Evolutionary conservation across 257 asterid genomes (phyloP).

Genomic region (Fraxinus quadrangulata): DNA sequence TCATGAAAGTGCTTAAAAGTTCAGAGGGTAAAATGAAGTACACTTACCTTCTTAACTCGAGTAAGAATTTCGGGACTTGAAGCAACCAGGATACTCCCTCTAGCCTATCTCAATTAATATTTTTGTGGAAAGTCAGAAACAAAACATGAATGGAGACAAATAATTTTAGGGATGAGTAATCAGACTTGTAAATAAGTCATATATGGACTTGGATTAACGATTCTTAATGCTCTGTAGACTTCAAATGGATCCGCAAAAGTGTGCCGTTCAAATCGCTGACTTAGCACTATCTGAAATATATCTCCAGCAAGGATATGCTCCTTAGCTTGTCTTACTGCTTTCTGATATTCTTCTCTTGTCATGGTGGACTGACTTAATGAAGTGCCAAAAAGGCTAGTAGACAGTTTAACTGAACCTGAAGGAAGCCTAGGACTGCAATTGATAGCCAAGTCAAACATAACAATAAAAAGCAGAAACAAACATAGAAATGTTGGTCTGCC

Average conservation of each 20-base stretch:
- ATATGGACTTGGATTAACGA: slow-evolving; percentile 97
- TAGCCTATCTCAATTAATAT: slow-evolving; percentile 57
- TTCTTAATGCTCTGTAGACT: slow-evolving; percentile 92
- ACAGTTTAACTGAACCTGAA: slow-evolving; percentile 73
- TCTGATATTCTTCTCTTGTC: slow-evolving; percentile 70
- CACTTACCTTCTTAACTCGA: slow-evolving; percentile 75
- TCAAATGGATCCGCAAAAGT: slow-evolving; percentile 99
- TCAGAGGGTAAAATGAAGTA: slow-evolving; percentile 4
- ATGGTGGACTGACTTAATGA: slow-evolving; percentile 67
- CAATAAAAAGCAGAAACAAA: slow-evolving; percentile 15
- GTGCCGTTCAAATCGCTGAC: slow-evolving; percentile 94
- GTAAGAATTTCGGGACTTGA: slow-evolving; percentile 99
- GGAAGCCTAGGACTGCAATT: slow-evolving; percentile 75
- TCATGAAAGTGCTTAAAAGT: slow-evolving; percentile 14
- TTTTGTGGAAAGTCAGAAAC: slow-evolving; percentile 23
- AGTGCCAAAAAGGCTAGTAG: slow-evolving; percentile 73
- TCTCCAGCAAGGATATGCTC: slow-evolving; percentile 98
- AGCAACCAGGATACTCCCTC: slow-evolving; percentile 93
- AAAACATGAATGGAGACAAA: slow-evolving; percentile 22
- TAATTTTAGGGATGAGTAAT: slow-evolving; percentile 29
- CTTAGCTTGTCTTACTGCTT: slow-evolving; percentile 79
- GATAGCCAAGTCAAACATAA: slow-evolving; percentile 30
- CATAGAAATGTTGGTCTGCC: not conserved
- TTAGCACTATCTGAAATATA: slow-evolving; percentile 94
- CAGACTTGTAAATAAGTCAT: slow-evolving; percentile 97